Percentiles rank a stretch among this genome's conserved stretches.
Conservation (phyloP, 2,329 filamentous ascomycete genomes). For the Colletotrichum sp. region DNA sequence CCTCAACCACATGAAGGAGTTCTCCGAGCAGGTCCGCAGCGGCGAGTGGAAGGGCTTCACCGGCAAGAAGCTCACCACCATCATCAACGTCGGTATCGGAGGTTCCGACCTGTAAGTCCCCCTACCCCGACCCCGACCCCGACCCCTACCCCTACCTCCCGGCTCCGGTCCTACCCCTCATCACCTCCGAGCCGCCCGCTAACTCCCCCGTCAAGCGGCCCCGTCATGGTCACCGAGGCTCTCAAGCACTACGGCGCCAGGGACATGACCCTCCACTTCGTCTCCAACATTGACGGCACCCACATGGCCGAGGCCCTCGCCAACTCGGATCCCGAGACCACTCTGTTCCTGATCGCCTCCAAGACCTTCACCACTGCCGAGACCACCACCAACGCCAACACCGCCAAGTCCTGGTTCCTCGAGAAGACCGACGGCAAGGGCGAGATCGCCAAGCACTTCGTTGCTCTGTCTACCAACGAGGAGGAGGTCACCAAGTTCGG, state of each 20-base stretch:
- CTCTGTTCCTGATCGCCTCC: slow-evolving; percentile 97
- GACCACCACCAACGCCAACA: slow-evolving; percentile 96
- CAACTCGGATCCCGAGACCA: slow-evolving; percentile 91
- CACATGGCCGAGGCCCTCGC: slow-evolving; percentile 94
- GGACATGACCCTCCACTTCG: slow-evolving; percentile 91
- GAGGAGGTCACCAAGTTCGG: slow-evolving; percentile 96
- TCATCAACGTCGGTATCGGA: slow-evolving; percentile 97
- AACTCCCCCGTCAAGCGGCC: slow-evolving; percentile 65
- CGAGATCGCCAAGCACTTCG: slow-evolving; percentile 98
- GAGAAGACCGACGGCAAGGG: slow-evolving; percentile 77
- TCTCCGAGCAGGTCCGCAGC: slow-evolving; percentile 91
- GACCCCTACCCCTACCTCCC: neutral
- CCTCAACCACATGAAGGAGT: slow-evolving; percentile 97
- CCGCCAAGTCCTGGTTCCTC: slow-evolving; percentile 96
- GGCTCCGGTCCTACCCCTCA: slow-evolving; percentile 28
- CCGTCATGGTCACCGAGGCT: slow-evolving; percentile 98
- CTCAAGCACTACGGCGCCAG: slow-evolving; percentile 92
- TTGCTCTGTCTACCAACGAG: slow-evolving; percentile 96
- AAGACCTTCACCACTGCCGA: slow-evolving; percentile 99
- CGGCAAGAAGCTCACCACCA: slow-evolving; percentile 95
- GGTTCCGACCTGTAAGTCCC: slow-evolving; percentile 90
- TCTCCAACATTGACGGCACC: slow-evolving; percentile 99
- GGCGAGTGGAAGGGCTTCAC: slow-evolving; percentile 97
- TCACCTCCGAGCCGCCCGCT: neutral
- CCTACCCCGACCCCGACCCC: neutral